A percentile compares a stretch with the other conserved stretches of the same genome.
These are phyloP conservation scores for Ammopiptanthus mongolicus DNA, from an alignment of 306 rosid genomes.

Conservation along the genomic window DNA sequence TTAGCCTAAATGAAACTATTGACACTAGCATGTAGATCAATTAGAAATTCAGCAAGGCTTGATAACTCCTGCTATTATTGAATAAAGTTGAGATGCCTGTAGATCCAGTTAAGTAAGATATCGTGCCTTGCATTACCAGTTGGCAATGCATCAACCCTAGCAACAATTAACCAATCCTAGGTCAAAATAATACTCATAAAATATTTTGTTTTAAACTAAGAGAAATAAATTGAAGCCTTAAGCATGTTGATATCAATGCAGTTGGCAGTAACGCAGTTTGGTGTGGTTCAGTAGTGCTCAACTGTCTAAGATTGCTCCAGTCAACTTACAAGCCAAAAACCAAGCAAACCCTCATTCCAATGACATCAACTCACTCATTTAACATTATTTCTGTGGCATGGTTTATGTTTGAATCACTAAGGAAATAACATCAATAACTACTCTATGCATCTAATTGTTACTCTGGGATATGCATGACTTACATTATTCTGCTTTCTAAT, in stretches of 20 bases:
- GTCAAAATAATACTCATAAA: not conserved
- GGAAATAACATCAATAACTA: not conserved
- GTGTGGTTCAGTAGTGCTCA: conserved; percentile 6
- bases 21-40: not conserved
- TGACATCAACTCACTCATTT: not conserved
- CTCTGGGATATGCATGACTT: not conserved
- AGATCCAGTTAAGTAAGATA: conserved; percentile 6
- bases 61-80: not conserved
- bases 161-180: conserved; percentile 19
- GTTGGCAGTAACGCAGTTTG: not conserved
- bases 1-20: conserved; percentile 12
- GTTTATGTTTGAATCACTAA: conserved; percentile 4
- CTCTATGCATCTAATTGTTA: not conserved
- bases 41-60: not conserved
- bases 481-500: conserved; percentile 3
- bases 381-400: not conserved
- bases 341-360: conserved; percentile 12
- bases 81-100: not conserved
- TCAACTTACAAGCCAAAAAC: conserved; percentile 12
- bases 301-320: not conserved
- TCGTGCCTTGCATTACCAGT: not conserved
- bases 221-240: conserved; percentile 14
- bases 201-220: not conserved
- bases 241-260: not conserved
- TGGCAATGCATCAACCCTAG: conserved; percentile 7